phyloP scores from a whole-genome alignment of 2,329 filamentous ascomycete species.

The Karstenula rhodostoma region DNA sequence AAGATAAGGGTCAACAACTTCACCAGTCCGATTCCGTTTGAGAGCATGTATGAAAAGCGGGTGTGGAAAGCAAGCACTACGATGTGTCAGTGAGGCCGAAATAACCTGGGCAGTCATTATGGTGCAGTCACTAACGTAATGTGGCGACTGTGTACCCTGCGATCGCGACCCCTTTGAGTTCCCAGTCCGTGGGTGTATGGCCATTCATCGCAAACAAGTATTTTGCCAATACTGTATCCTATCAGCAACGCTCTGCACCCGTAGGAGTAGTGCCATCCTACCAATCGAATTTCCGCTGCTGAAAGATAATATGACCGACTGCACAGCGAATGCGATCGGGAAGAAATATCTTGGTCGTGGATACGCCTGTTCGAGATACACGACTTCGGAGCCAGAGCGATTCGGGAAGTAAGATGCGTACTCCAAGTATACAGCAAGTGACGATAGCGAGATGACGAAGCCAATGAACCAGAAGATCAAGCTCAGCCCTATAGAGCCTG shows the following conservation, averaged over 20 bases:
- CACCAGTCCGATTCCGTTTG: constrained; percentile 65
- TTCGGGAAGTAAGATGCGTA: constrained; percentile 71
- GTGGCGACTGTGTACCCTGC: constrained; percentile 69
- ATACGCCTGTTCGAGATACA: constrained; percentile 73
- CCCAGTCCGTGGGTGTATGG: constrained; percentile 63
- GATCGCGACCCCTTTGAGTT: constrained; percentile 72
- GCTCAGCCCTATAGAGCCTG: constrained; percentile 69
- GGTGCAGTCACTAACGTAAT: constrained; percentile 54
- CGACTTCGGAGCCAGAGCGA: constrained; percentile 71
- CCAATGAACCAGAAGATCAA: constrained; percentile 73
- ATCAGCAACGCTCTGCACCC: neutral
- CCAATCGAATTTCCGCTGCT: constrained; percentile 70
- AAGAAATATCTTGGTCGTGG: constrained; percentile 71
- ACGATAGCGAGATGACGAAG: constrained; percentile 64
- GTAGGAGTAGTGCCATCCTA: constrained; percentile 23
- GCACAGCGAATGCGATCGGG: constrained; percentile 70
- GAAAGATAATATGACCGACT: constrained; percentile 70
- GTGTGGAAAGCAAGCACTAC: constrained; percentile 62
- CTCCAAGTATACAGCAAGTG: constrained; percentile 69
- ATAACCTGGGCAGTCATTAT: neutral
- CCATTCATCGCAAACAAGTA: constrained; percentile 69
- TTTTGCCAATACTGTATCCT: constrained; percentile 63
- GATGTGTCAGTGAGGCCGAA: neutral
- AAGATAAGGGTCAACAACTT: constrained; percentile 69
- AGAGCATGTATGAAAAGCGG: constrained; percentile 63